phyloP scores from a whole-genome alignment of 2,329 filamentous ascomycete genomes.

The Huntiella bhutanensis region DNA sequence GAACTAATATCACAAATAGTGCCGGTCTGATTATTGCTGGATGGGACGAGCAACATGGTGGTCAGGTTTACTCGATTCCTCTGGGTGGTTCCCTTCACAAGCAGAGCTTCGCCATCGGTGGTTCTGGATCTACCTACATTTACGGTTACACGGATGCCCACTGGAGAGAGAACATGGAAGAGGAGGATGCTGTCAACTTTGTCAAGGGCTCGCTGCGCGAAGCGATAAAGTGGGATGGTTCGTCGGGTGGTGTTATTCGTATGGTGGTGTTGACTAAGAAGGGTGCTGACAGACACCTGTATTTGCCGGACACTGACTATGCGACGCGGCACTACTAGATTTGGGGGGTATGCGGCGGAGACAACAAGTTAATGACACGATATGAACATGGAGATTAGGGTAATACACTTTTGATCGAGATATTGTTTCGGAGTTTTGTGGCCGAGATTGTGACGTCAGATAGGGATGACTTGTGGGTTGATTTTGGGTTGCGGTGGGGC shows the following conservation, averaged over 20 bases:
- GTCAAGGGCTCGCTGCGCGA: slow-evolving; percentile 82
- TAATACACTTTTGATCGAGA: too few relatives aligned
- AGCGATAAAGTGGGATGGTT: slow-evolving; percentile 99
- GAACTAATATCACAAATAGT: slow-evolving; percentile 25
- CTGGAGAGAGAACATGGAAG: slow-evolving; percentile 89
- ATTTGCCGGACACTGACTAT: slow-evolving; percentile 85
- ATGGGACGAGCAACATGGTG: slow-evolving; percentile 85
- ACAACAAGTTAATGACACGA: not conserved
- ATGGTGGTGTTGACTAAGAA: slow-evolving; percentile 89
- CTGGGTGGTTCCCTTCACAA: slow-evolving; percentile 95
- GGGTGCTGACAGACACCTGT: slow-evolving; percentile 83
- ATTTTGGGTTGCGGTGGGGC: too few relatives aligned
- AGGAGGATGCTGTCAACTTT: slow-evolving; percentile 75
- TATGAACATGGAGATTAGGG: not conserved
- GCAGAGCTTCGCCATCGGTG: slow-evolving; percentile 86
- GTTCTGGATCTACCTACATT: slow-evolving; percentile 96
- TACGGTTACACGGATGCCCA: slow-evolving; percentile 96
- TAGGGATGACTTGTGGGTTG: too few relatives aligned
- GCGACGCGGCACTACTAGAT: slow-evolving; percentile 45
- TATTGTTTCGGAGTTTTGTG: too few relatives aligned
- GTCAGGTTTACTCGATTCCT: slow-evolving; percentile 94
- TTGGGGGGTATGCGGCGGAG: not conserved
- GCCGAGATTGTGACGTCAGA: too few relatives aligned
- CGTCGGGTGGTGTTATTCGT: slow-evolving; percentile 91
- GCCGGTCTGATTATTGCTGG: slow-evolving; percentile 98